A percentile compares a stretch with the other conserved stretches of the same genome.
Conservation (phyloP, 352 stramenopile species). For the Pythium rhizo-oryzae region DNA sequence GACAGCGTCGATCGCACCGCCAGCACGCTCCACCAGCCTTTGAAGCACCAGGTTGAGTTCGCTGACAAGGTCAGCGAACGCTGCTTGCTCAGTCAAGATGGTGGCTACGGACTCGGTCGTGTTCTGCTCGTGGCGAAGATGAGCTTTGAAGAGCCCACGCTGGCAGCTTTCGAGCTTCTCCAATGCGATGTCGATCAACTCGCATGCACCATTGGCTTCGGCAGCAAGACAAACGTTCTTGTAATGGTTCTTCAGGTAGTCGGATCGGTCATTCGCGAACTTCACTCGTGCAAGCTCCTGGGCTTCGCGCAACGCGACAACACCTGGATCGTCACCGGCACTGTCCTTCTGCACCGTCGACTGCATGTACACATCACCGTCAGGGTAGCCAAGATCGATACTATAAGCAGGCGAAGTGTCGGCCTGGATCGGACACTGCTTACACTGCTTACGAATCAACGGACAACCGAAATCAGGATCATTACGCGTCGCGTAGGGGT, state of each 20-base stretch:
- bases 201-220: slow-evolving; percentile 79
- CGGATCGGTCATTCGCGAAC: too few species aligned
- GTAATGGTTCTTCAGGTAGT: too few species aligned
- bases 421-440: slow-evolving; percentile 90
- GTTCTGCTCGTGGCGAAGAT: slow-evolving; percentile 68
- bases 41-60: not conserved
- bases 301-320: too few species aligned
- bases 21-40: not conserved
- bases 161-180: slow-evolving; percentile 73
- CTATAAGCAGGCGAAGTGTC: slow-evolving; percentile 74
- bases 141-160: slow-evolving; percentile 70
- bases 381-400: slow-evolving; percentile 80
- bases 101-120: slow-evolving; percentile 49
- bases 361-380: slow-evolving; percentile 57
- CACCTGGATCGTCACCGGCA: too few species aligned
- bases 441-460: slow-evolving; percentile 91
- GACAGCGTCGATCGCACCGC: too few species aligned
- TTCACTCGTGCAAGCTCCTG: too few species aligned
- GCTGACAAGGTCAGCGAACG: not conserved
- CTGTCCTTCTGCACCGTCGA: too few species aligned
- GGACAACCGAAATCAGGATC: slow-evolving; percentile 82
- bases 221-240: slow-evolving; percentile 78
- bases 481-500: slow-evolving; percentile 86
- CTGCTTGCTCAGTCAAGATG: not conserved
- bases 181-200: slow-evolving; percentile 70